phyloP scores from a whole-genome alignment of 805 yeast species.

The Lipomyces orientalis region DNA sequence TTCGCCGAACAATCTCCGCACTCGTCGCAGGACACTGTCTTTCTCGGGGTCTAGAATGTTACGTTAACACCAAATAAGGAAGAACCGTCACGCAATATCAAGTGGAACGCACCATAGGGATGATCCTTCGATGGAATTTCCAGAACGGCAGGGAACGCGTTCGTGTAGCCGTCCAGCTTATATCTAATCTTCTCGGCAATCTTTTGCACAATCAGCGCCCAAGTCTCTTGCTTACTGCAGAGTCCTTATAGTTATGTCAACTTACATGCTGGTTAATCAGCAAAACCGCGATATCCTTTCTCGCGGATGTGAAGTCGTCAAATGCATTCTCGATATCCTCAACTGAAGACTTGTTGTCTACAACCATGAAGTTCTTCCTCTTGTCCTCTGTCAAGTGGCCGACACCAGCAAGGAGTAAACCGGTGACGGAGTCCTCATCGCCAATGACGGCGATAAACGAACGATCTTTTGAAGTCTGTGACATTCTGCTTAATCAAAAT shows the following conservation, averaged over 20 bases:
- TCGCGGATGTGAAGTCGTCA: constrained; percentile 68
- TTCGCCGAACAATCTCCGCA: constrained; percentile 93
- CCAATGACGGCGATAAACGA: constrained; percentile 91
- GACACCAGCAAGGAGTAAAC: constrained; percentile 90
- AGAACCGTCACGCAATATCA: neutral
- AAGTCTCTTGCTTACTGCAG: neutral
- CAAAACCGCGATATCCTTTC: constrained; percentile 91
- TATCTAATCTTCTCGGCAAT: constrained; percentile 88
- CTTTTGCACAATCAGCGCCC: constrained; percentile 25
- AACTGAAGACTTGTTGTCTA: constrained; percentile 76
- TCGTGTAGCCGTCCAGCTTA: constrained; percentile 79
- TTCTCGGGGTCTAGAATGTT: constrained; percentile 80
- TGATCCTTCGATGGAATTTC: constrained; percentile 99
- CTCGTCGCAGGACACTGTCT: constrained; percentile 93
- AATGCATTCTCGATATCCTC: constrained; percentile 80
- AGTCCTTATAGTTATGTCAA: neutral
- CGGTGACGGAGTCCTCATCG: constrained; percentile 97
- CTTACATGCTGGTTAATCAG: constrained; percentile 83
- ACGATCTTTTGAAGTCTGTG: constrained; percentile 58
- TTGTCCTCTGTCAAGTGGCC: constrained; percentile 74
- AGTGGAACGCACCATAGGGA: constrained; percentile 62
- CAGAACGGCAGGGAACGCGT: constrained; percentile 93
- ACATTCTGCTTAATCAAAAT: constrained; percentile 15
- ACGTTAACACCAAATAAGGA: neutral
- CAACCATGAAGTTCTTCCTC: constrained; percentile 80